Evolutionary conservation across 1,284 basidiomycete species (phyloP), one percentile per base, ranked within the genome.

Genomic region (Mycena sp.): DNA sequence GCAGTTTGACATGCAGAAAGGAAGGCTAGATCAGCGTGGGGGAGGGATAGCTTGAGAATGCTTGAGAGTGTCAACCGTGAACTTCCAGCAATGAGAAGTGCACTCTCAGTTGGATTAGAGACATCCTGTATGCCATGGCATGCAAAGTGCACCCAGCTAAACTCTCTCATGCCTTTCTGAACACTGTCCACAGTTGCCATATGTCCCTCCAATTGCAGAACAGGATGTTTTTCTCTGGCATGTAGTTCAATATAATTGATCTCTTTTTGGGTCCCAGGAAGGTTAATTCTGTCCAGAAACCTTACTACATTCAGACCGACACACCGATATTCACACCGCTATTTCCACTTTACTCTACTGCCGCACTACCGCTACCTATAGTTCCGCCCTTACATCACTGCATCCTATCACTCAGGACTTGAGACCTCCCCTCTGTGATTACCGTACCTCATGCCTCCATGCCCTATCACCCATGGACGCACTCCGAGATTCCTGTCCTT

Each of bases 1-100:
- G 43, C 54, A 19, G 54, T 56, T 19, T 55, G 53, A 16, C 53
- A 55, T 9, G 53, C 53, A 21, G 53, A 55, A 2, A 55, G 43
- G 17, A 55, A 56, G 10, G 44, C 44, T 2, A 56, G 23, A 28
- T 56, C 43, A 21, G 44, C 54, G 19, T 37, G 21, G 1, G 43
- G 43, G 44, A 56, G 29, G 25, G 30, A 19, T 23, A 56, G 14
- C 29, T 46, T 17, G 14, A 46, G 26, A 17, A 53, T 53, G 2
- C 40, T 21, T 19, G 38, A 29, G 7, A 53, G 37, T n/a, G 50
- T 53, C 16, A 53, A 19, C 10, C 17, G 23, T 1, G 50, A 53
- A 11, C 50, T 41, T 19, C 37, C 37, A 5, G 50, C 37, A 35
- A 55, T 40, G 1, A 55, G 29, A 5, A 55, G 53, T n/a, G 41